These are phyloP conservation scores for Aspergillus baeticus DNA, from an alignment of 495 filamentous ascomycete genomes.

Conservation along the genomic window DNA sequence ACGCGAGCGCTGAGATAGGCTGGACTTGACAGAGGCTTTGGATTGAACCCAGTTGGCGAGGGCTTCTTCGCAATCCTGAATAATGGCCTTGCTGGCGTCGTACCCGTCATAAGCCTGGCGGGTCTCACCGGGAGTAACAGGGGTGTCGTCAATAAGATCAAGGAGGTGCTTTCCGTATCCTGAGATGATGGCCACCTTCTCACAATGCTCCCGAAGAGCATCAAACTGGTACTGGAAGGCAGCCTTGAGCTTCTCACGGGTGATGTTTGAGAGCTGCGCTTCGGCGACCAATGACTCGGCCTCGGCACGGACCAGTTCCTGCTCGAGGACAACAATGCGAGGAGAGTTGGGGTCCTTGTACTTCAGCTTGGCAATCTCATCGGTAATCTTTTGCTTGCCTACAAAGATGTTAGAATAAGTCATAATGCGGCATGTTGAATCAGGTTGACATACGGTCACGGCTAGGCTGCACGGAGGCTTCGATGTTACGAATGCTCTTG, in stretches of 20 bases:
- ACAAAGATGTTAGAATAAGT: slow-evolving; percentile 9
- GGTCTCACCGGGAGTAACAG: slow-evolving; percentile 96
- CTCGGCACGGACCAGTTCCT: slow-evolving; percentile 97
- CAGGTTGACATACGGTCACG: slow-evolving; percentile 72
- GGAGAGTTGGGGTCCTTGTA: slow-evolving; percentile 99
- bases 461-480: slow-evolving; percentile 96
- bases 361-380: slow-evolving; percentile 97
- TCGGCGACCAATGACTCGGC: slow-evolving; percentile 97
- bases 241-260: slow-evolving; percentile 97
- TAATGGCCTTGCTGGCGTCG: slow-evolving; percentile 97
- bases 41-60: slow-evolving; percentile 94
- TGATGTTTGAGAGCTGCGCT: slow-evolving; percentile 98
- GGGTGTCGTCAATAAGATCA: slow-evolving; percentile 92
- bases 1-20: slow-evolving; percentile 79
- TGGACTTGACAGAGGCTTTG: slow-evolving; percentile 82
- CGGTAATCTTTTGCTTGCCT: slow-evolving; percentile 99
- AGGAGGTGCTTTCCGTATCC: slow-evolving; percentile 96
- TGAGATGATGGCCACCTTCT: slow-evolving; percentile 97
- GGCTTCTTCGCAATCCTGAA: slow-evolving; percentile 97
- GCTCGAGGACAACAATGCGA: slow-evolving; percentile 95
- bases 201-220: slow-evolving; percentile 93
- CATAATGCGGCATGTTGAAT: background rate
- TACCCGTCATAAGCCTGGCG: slow-evolving; percentile 96
- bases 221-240: slow-evolving; percentile 99
- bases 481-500: slow-evolving; percentile 98